Evolutionary conservation across 306 rosid species (phyloP).

Genomic region (Myrica gale): DNA sequence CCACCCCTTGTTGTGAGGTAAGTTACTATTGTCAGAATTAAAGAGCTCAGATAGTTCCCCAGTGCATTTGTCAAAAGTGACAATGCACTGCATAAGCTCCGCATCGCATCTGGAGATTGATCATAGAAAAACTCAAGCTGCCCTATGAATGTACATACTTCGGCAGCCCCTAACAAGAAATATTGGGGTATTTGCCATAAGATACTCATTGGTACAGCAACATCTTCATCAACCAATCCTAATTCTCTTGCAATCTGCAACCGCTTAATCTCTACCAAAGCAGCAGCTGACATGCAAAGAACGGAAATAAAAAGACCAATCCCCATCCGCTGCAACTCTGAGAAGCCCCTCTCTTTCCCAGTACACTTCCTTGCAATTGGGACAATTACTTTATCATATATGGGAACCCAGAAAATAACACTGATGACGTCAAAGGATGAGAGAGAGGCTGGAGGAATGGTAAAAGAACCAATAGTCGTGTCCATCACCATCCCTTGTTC

Average conservation of each 20-base stretch:
- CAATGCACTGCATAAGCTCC: slow-evolving; percentile 91
- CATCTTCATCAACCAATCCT: slow-evolving; percentile 53
- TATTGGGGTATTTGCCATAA: slow-evolving; percentile 87
- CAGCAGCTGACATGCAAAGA: slow-evolving; percentile 94
- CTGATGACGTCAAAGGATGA: slow-evolving; percentile 71
- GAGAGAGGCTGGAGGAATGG: slow-evolving; percentile 92
- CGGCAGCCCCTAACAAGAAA: slow-evolving; percentile 86
- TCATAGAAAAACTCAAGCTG: slow-evolving; percentile 95
- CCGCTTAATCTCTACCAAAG: slow-evolving; percentile 69
- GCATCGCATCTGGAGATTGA: slow-evolving; percentile 96
- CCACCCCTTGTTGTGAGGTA: slow-evolving; percentile 71
- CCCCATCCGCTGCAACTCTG: slow-evolving; percentile 95
- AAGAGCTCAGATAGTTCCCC: slow-evolving; percentile 85
- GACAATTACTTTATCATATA: slow-evolving; percentile 73
- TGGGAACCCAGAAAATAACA: slow-evolving; percentile 89
- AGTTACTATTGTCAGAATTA: slow-evolving; percentile 74
- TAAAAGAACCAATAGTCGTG: slow-evolving; percentile 72
- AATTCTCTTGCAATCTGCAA: slow-evolving; percentile 64
- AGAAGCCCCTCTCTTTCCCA: slow-evolving; percentile 82
- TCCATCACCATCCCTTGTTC: slow-evolving; percentile 91
- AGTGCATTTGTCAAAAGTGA: slow-evolving; percentile 72
- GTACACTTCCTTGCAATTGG: slow-evolving; percentile 79
- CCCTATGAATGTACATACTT: slow-evolving; percentile 78
- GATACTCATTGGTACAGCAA: slow-evolving; percentile 69
- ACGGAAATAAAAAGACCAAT: slow-evolving; percentile 81